Percentiles rank a stretch among this genome's conserved stretches.
Evolutionary conservation across 2,329 filamentous ascomycete species (phyloP).

Genomic region (Arthrobotrys entomopaga): DNA sequence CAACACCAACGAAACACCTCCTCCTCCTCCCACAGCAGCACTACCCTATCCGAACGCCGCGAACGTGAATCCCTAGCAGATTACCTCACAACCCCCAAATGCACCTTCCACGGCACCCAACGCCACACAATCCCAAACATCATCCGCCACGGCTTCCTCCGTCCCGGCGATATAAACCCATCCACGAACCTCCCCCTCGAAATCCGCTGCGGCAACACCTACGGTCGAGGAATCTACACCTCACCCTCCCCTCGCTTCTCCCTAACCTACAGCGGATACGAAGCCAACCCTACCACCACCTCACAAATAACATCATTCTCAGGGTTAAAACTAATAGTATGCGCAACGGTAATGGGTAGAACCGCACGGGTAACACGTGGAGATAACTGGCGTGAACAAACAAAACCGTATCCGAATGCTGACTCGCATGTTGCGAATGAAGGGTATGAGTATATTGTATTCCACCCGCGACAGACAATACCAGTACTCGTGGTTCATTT

Average conservation of each 20-base stretch:
- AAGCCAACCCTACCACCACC: slow-evolving; percentile 58
- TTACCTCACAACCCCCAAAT: slow-evolving; percentile 61
- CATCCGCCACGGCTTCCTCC: slow-evolving; percentile 64
- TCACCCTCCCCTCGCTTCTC: slow-evolving; percentile 63
- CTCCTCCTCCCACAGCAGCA: neutral
- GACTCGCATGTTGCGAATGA: slow-evolving; percentile 63
- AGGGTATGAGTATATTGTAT: slow-evolving; percentile 64
- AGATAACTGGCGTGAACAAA: slow-evolving; percentile 59
- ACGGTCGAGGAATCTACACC: slow-evolving; percentile 64
- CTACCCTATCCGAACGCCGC: slow-evolving; percentile 10
- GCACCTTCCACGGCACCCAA: slow-evolving; percentile 64
- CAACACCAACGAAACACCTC: slow-evolving; percentile 21
- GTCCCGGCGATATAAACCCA: slow-evolving; percentile 61
- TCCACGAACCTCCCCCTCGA: slow-evolving; percentile 57
- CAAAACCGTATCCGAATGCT: slow-evolving; percentile 58
- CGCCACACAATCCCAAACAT: slow-evolving; percentile 63
- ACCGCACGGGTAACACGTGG: slow-evolving; percentile 59
- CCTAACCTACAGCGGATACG: slow-evolving; percentile 61
- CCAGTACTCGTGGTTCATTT: slow-evolving; percentile 65
- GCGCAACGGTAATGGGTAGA: slow-evolving; percentile 65
- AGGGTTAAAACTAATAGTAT: slow-evolving; percentile 64
- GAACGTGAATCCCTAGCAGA: slow-evolving; percentile 61
- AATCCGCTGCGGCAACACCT: slow-evolving; percentile 62
- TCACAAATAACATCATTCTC: slow-evolving; percentile 61
- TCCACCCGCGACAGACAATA: slow-evolving; percentile 63